These are phyloP conservation scores for Cyathus striatus DNA, from an alignment of 768 basidiomycete genomes.

Conservation along the genomic window DNA sequence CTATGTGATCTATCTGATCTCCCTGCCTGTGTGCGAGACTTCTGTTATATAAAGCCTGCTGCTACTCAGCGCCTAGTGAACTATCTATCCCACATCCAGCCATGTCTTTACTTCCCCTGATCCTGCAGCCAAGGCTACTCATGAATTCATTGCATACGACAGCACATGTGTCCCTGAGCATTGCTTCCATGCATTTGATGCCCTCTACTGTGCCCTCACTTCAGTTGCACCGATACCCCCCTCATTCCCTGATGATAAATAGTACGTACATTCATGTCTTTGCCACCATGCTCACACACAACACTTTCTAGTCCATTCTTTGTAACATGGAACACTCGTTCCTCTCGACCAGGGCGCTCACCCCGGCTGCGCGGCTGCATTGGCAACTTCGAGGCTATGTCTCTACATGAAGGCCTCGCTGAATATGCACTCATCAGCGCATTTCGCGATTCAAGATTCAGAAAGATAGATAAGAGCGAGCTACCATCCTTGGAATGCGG, in stretches of 20 bases:
- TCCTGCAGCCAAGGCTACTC: conserved; percentile 32
- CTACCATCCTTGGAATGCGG: conserved; percentile 80
- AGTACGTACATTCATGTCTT: conserved; percentile 50
- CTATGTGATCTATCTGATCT: neutral
- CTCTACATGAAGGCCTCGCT: conserved; percentile 68
- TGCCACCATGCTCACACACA: neutral
- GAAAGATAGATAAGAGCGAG: conserved; percentile 71
- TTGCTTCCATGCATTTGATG: conserved; percentile 79
- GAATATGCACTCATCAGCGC: conserved; percentile 94
- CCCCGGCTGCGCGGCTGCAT: conserved; percentile 87
- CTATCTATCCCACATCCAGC: no score
- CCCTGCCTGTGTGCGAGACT: neutral
- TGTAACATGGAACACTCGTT: conserved; percentile 90
- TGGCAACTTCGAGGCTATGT: conserved; percentile 80
- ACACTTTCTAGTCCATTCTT: conserved; percentile 70
- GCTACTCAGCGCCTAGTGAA: no score
- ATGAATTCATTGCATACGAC: conserved; percentile 30
- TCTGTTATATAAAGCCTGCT: neutral
- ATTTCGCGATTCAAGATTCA: conserved; percentile 84
- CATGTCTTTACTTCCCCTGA: conserved; percentile 58
- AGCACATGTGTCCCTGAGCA: conserved; percentile 65
- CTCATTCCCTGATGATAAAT: conserved; percentile 68
- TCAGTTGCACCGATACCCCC: conserved; percentile 51
- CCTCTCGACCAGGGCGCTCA: conserved; percentile 52
- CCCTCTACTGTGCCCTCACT: conserved; percentile 74